Evolutionary conservation across 805 yeast species (phyloP).

Genomic region (Wickerhamomyces pijperi): DNA sequence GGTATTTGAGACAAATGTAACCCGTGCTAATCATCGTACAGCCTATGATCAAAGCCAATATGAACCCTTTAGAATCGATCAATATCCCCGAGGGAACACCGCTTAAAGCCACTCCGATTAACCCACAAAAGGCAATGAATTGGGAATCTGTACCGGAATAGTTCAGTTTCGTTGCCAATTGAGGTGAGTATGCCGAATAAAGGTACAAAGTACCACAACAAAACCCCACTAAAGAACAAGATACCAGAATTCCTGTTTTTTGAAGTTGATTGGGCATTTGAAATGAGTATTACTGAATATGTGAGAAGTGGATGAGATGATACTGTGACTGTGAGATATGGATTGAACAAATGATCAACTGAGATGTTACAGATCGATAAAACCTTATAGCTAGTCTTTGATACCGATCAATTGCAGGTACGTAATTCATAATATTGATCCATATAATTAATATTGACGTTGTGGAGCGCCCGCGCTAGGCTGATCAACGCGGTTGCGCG

Average conservation of each 20-base stretch:
- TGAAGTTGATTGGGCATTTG: slow-evolving; percentile 1
- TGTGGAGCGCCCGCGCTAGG: too few species aligned
- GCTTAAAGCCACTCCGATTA: slow-evolving; percentile 47
- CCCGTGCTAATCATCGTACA: slow-evolving; percentile 39
- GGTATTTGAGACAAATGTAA: slow-evolving; percentile 42
- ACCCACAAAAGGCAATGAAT: slow-evolving; percentile 54
- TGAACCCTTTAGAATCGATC: slow-evolving; percentile 54
- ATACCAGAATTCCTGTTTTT: slow-evolving; percentile 6
- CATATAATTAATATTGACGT: too few species aligned
- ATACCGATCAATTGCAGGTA: too few species aligned
- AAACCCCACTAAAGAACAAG: slow-evolving; percentile 29
- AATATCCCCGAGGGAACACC: slow-evolving; percentile 63
- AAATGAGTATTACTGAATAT: too few species aligned
- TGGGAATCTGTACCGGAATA: slow-evolving; percentile 57
- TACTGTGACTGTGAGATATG: too few species aligned
- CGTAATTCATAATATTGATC: too few species aligned
- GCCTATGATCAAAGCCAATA: slow-evolving; percentile 39
- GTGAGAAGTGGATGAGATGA: too few species aligned
- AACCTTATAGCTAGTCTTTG: too few species aligned
- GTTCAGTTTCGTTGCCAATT: slow-evolving; percentile 44
- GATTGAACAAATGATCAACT: too few species aligned
- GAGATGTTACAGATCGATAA: too few species aligned
- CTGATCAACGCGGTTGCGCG: too few species aligned
- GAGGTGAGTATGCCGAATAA: slow-evolving; percentile 72
- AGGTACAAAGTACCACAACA: slow-evolving; percentile 68